Conservation (phyloP, 2,329 filamentous ascomycete genomes). For the Fonsecaea erecta region DNA sequence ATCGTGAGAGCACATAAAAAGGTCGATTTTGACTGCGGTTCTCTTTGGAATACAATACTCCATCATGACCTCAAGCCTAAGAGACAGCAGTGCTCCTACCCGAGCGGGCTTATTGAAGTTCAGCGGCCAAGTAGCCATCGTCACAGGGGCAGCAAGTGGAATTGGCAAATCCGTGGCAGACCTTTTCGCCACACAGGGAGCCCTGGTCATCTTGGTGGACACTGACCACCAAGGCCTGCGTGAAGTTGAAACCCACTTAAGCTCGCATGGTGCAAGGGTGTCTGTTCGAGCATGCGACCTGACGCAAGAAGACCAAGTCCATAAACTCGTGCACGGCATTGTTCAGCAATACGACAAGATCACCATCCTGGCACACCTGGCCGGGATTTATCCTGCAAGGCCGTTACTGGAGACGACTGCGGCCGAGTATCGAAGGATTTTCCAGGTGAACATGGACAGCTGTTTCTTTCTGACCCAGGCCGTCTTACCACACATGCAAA, state of each 20-base stretch:
- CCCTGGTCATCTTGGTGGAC: slow-evolving; percentile 36
- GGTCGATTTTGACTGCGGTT: too few relatives aligned
- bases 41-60: too few relatives aligned
- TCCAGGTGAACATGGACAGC: slow-evolving; percentile 18
- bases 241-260: slow-evolving; percentile 24
- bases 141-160: slow-evolving; percentile 37
- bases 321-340: background rate
- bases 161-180: slow-evolving; percentile 35
- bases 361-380: slow-evolving; percentile 13
- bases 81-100: too few relatives aligned
- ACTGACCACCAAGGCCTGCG: slow-evolving; percentile 30
- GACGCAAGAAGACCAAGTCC: slow-evolving; percentile 18
- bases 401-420: background rate
- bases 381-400: slow-evolving; percentile 8
- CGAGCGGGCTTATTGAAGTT: slow-evolving; percentile 4
- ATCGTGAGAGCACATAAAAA: too few relatives aligned
- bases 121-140: slow-evolving; percentile 26
- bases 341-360: background rate
- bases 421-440: background rate
- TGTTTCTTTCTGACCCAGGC: slow-evolving; percentile 16
- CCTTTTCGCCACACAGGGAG: slow-evolving; percentile 33
- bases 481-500: slow-evolving; percentile 12
- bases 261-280: slow-evolving; percentile 10
- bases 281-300: slow-evolving; percentile 34
- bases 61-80: too few relatives aligned